phyloP scores from a whole-genome alignment of 1,139 yeast species.

The Magnusiomyces tetraspermus region DNA sequence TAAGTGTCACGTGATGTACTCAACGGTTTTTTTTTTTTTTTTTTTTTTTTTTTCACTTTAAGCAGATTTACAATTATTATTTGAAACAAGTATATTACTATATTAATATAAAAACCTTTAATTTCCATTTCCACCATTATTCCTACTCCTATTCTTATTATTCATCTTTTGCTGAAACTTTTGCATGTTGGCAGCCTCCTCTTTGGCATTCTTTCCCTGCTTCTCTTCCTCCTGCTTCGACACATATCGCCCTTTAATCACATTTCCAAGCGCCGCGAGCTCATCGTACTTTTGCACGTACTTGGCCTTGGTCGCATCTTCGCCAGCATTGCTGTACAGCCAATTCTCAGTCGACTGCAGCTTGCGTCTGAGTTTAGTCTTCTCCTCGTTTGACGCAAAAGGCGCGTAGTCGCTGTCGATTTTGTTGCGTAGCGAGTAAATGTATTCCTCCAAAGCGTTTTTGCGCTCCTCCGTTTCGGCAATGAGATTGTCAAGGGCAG shows the following conservation, averaged over 20 bases:
- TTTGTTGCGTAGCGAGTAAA: slow-evolving; percentile 94
- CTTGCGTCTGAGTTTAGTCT: slow-evolving; percentile 62
- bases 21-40: too few relatives aligned
- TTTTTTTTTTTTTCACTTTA: too few relatives aligned
- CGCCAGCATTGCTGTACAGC: slow-evolving; percentile 77
- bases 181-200: slow-evolving; percentile 75
- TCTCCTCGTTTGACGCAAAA: slow-evolving; percentile 87
- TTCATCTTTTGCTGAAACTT: slow-evolving; percentile 87
- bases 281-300: slow-evolving; percentile 98
- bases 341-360: slow-evolving; percentile 90
- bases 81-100: too few relatives aligned
- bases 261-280: slow-evolving; percentile 87
- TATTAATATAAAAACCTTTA: too few relatives aligned
- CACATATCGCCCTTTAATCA: slow-evolving; percentile 89
- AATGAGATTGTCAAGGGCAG: slow-evolving; percentile 86
- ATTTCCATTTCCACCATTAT: too few relatives aligned
- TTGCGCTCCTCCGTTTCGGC: slow-evolving; percentile 98
- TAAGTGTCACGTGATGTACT: too few relatives aligned
- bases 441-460: slow-evolving; percentile 97
- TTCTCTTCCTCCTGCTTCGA: slow-evolving; percentile 93
- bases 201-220: slow-evolving; percentile 77
- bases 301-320: slow-evolving; percentile 90
- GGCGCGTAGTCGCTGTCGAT: slow-evolving; percentile 83
- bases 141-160: too few relatives aligned
- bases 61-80: too few relatives aligned